Evolutionary conservation across 768 basidiomycete species (phyloP).

Genomic region (Hydnomerulius pinastri): DNA sequence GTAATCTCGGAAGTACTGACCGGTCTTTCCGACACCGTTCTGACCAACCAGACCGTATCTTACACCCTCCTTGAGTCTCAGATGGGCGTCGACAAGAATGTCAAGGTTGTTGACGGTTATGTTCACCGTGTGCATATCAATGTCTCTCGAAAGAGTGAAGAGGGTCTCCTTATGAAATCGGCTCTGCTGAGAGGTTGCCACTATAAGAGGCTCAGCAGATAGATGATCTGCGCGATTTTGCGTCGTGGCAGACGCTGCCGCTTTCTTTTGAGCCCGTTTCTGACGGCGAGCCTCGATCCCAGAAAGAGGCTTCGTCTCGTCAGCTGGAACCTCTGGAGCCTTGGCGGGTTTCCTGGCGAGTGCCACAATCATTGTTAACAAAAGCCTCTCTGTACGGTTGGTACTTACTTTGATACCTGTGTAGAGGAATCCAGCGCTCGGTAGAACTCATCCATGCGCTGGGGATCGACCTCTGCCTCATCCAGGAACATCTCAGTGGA

Average conservation of each 20-base stretch:
- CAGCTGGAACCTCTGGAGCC: background rate
- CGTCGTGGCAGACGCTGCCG: background rate
- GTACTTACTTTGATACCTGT: background rate
- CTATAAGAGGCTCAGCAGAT: conserved; percentile 20
- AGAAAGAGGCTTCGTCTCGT: conserved; percentile 2
- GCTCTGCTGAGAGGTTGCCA: conserved; percentile 48
- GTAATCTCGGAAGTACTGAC: conserved; percentile 26
- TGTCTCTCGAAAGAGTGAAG: conserved; percentile 37
- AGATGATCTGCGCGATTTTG: background rate
- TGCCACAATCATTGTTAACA: background rate
- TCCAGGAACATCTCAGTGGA: conserved; percentile 14
- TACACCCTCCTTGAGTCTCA: conserved; percentile 52
- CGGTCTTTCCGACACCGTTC: conserved; percentile 53
- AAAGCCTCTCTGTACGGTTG: background rate
- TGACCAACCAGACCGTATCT: conserved; percentile 54
- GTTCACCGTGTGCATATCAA: conserved; percentile 57
- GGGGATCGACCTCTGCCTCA: conserved; percentile 8
- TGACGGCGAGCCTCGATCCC: conserved; percentile 5
- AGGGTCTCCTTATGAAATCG: conserved; percentile 52
- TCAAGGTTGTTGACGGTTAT: conserved; percentile 54
- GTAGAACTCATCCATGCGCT: conserved; percentile 9
- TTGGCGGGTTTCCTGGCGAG: background rate
- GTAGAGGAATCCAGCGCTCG: background rate
- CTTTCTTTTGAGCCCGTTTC: conserved; percentile 14
- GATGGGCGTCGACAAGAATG: conserved; percentile 50